Base-by-base conservation (phyloP, 1,284 basidiomycete species). In the Leccinum pallidistipes region DNA sequence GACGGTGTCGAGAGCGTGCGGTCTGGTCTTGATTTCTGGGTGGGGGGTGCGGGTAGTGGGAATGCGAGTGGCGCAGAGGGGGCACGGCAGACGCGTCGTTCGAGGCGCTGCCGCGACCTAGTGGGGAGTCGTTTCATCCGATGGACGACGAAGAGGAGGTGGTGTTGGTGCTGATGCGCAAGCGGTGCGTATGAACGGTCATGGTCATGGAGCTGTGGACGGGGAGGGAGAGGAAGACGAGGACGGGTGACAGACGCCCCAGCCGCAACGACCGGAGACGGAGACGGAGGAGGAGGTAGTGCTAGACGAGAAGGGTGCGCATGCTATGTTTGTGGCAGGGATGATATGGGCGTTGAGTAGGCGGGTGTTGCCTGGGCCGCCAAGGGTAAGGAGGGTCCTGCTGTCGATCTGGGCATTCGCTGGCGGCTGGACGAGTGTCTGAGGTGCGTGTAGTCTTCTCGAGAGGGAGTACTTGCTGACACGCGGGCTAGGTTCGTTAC, bases 341-440 rank as follows among this genome's bases (percentile, higher is more conserved):
- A 91, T 92, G 90, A 88, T 92, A 61, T 92, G 84, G 73, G 83
- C 88, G 0, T 69, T 92, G 65, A 89, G 85, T 58, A 77, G 88
- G 64, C 79, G 89, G 90, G 24, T 24, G 24, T 24, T 0, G 3
- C 87, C 89, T 2, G 78, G 79, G 27, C 78, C 6, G 60, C 66
- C 4, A 73, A 71, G 18, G 79, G 82, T 47, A 75, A 74, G 58
- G 82, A 86, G 73, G 68, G 65, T 80, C 65, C 84, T 88, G 67
- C 86, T 12, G 43, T 47, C 43, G 88, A 73, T 70, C 2, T 66
- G 65, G 76, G 71, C 65, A 83, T 76, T 60, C 76, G 82, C 57
- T 92, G 90, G 90, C 82, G 83, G 64, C 70, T 92, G 58, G 90
- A 91, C 66, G 90, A 91, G 68, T 92, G 90, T 70, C 71, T 92